These are phyloP conservation scores for Escovopsis sp. DNA, from an alignment of 2,329 filamentous ascomycete genomes.

Conservation along the genomic window DNA sequence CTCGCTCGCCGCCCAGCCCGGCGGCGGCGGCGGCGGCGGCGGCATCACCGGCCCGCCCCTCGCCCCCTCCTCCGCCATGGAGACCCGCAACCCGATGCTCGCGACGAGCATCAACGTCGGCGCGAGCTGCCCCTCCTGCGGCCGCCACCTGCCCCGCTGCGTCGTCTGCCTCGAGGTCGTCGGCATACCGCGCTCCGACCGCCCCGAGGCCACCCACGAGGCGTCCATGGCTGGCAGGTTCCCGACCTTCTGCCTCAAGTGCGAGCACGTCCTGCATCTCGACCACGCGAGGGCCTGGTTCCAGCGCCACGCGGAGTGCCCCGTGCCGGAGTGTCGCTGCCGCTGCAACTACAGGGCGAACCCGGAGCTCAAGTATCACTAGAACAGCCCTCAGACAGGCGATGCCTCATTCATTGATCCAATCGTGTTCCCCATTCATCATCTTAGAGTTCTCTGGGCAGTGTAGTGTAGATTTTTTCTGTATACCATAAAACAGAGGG, in stretches of 20 bases:
- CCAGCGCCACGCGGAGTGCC: conserved; percentile 46
- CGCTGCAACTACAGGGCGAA: conserved; percentile 47
- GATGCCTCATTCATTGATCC: no score
- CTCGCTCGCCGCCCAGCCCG: conserved; percentile 27
- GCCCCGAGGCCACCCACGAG: conserved; percentile 35
- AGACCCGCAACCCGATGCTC: conserved; percentile 39
- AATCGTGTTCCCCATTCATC: no score
- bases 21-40: no score
- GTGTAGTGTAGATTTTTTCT: no score
- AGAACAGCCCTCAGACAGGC: not conserved
- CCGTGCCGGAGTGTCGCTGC: conserved; percentile 53
- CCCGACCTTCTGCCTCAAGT: conserved; percentile 53
- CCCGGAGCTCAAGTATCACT: conserved; percentile 40
- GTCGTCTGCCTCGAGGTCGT: conserved; percentile 53
- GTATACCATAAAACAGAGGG: no score
- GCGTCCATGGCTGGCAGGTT: conserved; percentile 38
- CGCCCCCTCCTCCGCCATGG: conserved; percentile 14
- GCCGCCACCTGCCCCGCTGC: conserved; percentile 49
- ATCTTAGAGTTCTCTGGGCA: no score
- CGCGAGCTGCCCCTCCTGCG: conserved; percentile 51
- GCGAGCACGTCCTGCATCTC: conserved; percentile 52
- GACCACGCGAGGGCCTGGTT: conserved; percentile 57
- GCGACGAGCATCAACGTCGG: conserved; percentile 42
- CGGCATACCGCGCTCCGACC: conserved; percentile 45
- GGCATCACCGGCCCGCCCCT: conserved; percentile 6